Evolutionary conservation across 108 stramenopile species (phyloP).

Genomic region (Stephanodiscus minutulus): DNA sequence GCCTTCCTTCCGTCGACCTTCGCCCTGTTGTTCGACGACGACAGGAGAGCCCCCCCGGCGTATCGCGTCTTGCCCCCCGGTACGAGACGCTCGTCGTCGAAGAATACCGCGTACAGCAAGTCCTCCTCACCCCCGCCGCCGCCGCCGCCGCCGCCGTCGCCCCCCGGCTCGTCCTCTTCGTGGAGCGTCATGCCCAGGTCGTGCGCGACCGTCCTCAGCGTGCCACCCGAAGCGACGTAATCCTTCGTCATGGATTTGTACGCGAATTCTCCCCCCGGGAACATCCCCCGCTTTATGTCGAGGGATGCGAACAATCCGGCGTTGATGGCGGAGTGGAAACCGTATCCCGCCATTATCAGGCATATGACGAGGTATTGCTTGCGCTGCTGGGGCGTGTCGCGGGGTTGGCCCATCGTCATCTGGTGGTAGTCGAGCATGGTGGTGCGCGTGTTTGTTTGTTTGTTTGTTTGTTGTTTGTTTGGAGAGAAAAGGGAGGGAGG

Average conservation of each 20-base stretch:
- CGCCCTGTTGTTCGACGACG: too few species aligned
- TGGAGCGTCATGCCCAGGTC: slow-evolving; percentile 34
- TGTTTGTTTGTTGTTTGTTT: too few species aligned
- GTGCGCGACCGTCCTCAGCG: slow-evolving; percentile 23
- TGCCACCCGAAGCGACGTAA: slow-evolving; percentile 65
- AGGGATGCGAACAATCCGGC: slow-evolving; percentile 55
- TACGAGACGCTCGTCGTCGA: slow-evolving; percentile 58
- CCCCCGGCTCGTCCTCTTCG: not conserved
- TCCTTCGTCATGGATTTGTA: slow-evolving; percentile 65
- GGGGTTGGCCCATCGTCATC: too few species aligned
- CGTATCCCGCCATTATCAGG: slow-evolving; percentile 46
- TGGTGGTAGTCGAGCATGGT: too few species aligned
- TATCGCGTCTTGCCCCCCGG: slow-evolving; percentile 61
- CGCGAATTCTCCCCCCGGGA: slow-evolving; percentile 71
- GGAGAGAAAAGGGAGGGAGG: too few species aligned
- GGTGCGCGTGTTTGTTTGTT: too few species aligned
- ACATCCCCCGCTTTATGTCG: slow-evolving; percentile 49
- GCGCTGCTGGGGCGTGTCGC: too few species aligned
- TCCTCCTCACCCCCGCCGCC: slow-evolving; percentile 15
- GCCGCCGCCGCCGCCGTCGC: not conserved
- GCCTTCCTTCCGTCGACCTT: not conserved
- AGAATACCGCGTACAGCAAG: slow-evolving; percentile 59
- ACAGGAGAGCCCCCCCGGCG: slow-evolving; percentile 57
- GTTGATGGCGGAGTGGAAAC: slow-evolving; percentile 48
- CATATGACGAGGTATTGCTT: slow-evolving; percentile 60